These are phyloP conservation scores for Yamadazyma atmosphaerica DNA, from an alignment of 1,139 yeast species.

Conservation along the genomic window DNA sequence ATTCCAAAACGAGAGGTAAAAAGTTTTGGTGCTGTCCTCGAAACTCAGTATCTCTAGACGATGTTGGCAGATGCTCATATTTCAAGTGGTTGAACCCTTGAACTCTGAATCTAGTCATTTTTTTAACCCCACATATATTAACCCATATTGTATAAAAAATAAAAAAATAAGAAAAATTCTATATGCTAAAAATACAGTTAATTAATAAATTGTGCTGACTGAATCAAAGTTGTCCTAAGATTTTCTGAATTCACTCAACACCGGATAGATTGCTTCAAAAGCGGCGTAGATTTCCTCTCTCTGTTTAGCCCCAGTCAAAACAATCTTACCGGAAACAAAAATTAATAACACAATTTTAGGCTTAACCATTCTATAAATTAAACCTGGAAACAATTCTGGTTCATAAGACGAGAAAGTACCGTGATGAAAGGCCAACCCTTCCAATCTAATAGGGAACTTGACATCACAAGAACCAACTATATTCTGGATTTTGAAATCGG, in stretches of 20 bases:
- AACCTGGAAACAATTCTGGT: constrained; percentile 97
- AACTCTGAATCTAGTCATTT: background rate
- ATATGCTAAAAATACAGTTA: constrained; percentile 13
- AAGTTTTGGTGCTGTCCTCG: constrained; percentile 62
- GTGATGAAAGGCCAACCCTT: constrained; percentile 97
- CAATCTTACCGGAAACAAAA: constrained; percentile 97
- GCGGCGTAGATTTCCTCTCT: constrained; percentile 98
- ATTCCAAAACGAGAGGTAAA: constrained; percentile 46
- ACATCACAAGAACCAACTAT: constrained; percentile 99
- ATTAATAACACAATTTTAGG: constrained; percentile 95
- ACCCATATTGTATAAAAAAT: constrained; percentile 7
- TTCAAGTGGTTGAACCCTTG: constrained; percentile 35
- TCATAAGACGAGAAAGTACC: constrained; percentile 99
- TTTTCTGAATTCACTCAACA: constrained; percentile 95
- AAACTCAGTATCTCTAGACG: constrained; percentile 14
- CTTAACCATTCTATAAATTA: constrained; percentile 98
- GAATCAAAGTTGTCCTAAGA: constrained; percentile 32
- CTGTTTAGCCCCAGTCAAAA: constrained; percentile 97
- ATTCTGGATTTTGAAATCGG: constrained; percentile 96
- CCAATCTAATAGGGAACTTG: constrained; percentile 94
- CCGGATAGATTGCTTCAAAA: constrained; percentile 97
- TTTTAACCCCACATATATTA: constrained; percentile 11
- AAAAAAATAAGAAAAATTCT: constrained; percentile 6
- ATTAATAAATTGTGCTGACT: background rate
- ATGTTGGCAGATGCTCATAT: constrained; percentile 28